Percentiles rank a stretch among this genome's conserved stretches.
Conservation (phyloP, 2,329 filamentous ascomycete genomes). For the Microsporum audouinii region DNA sequence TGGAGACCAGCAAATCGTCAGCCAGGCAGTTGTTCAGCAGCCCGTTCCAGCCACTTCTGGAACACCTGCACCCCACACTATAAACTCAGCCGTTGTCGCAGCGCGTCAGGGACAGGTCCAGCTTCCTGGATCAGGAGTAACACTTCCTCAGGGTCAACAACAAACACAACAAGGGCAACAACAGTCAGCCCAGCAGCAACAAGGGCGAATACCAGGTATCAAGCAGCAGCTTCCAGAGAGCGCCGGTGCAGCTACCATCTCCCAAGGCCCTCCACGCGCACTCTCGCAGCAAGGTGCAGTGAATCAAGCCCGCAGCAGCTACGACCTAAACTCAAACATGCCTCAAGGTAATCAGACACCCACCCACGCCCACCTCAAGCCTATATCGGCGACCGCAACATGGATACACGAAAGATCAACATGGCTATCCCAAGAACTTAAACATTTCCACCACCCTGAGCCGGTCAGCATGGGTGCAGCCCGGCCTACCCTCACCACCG, state of each 20-base stretch:
- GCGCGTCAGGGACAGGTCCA: conserved; percentile 17
- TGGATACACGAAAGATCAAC: conserved; percentile 44
- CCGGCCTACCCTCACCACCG: conserved; percentile 74
- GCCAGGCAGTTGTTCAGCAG: conserved; percentile 18
- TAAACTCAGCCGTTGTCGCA: conserved; percentile 39
- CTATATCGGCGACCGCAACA: conserved; percentile 25
- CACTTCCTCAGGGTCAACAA: conserved; percentile 11
- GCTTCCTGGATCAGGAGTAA: background rate
- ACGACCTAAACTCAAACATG: conserved; percentile 24
- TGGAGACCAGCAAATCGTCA: conserved; percentile 13
- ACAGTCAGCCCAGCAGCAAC: conserved; percentile 14
- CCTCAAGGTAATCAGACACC: conserved; percentile 16
- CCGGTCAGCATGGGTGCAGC: conserved; percentile 60
- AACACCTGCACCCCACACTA: conserved; percentile 35
- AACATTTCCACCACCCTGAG: conserved; percentile 52
- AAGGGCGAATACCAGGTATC: conserved; percentile 22
- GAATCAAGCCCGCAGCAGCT: conserved; percentile 33
- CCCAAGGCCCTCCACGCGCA: conserved; percentile 31
- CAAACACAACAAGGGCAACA: conserved; percentile 16
- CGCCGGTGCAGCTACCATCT: conserved; percentile 21
- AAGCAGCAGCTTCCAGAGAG: conserved; percentile 25
- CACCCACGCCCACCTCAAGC: conserved; percentile 32
- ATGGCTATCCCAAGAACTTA: conserved; percentile 74
- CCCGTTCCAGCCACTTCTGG: conserved; percentile 10
- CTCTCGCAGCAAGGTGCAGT: conserved; percentile 38